Evolutionary conservation across 169 alveolate genomes (phyloP).

Genomic region (Eimeria nieschulzi): DNA sequence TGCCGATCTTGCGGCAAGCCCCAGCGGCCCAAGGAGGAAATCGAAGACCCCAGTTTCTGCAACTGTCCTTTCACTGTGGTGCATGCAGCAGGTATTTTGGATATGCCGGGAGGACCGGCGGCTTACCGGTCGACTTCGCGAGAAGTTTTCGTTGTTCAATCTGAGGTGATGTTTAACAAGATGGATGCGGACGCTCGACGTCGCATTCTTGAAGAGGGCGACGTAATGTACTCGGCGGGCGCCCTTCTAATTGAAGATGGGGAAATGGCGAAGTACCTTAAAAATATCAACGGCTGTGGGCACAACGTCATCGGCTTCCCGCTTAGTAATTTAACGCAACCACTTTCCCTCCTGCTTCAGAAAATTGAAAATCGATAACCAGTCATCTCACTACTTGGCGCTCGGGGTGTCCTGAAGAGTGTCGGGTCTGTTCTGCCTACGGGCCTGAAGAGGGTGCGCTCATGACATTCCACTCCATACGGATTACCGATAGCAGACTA

Average conservation of each 20-base stretch:
- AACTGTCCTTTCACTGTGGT: constrained; percentile 31
- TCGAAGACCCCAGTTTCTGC: constrained; percentile 14
- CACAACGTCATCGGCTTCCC: constrained; percentile 66
- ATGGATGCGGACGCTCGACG: constrained; percentile 15
- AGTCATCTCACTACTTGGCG: background rate
- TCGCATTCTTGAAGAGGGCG: constrained; percentile 54
- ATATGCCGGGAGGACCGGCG: constrained; percentile 27
- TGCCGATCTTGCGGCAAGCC: constrained; percentile 34
- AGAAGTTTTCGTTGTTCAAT: constrained; percentile 20
- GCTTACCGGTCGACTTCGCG: constrained; percentile 24
- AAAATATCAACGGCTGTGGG: constrained; percentile 36
- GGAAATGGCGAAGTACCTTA: constrained; percentile 47
- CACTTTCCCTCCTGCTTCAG: constrained; percentile 24
- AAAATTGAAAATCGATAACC: constrained; percentile 7
- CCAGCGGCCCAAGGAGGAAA: background rate
- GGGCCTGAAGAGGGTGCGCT: too few species aligned
- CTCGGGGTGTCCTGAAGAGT: too few species aligned
- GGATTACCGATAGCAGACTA: too few species aligned
- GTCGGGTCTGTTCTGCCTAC: too few species aligned
- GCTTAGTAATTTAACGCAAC: background rate
- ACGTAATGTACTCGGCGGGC: constrained; percentile 57
- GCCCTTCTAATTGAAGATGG: constrained; percentile 50
- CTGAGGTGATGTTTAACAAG: constrained; percentile 18
- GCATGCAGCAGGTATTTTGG: constrained; percentile 56
- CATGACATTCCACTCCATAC: too few species aligned